A percentile compares a stretch with the other conserved stretches of the same genome.
Conservation (phyloP, 116 monocot species). For the Zostera marina region DNA sequence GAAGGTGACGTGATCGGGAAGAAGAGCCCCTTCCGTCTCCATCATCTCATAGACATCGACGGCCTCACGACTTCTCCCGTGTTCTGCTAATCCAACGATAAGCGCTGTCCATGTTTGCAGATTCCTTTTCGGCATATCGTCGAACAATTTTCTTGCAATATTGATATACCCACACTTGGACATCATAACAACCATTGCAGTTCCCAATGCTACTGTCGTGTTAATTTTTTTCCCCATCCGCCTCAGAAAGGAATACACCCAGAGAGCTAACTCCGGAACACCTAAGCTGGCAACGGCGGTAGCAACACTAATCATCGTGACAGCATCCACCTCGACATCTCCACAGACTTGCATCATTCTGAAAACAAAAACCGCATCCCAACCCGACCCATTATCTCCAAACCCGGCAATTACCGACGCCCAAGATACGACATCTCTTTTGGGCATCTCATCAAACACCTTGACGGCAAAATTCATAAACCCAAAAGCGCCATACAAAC, state of each 20-base stretch:
- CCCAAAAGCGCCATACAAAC: constrained; percentile 4
- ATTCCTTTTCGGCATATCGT: constrained; percentile 15
- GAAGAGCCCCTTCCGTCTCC: not conserved
- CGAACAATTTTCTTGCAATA: constrained; percentile 12
- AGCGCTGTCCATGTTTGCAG: constrained; percentile 9
- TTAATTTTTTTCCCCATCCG: not conserved
- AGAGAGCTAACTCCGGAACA: constrained; percentile 6
- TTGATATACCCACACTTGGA: constrained; percentile 9
- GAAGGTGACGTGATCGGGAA: constrained; percentile 12
- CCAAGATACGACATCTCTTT: constrained; percentile 11
- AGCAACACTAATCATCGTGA: constrained; percentile 6
- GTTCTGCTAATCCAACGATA: constrained; percentile 4
- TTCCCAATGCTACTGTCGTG: constrained; percentile 4
- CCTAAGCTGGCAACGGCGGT: not conserved
- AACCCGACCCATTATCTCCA: not conserved
- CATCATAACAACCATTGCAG: constrained; percentile 12
- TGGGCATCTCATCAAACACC: constrained; percentile 8
- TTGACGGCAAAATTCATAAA: not conserved
- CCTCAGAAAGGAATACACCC: constrained; percentile 8
- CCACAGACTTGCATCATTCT: constrained; percentile 4
- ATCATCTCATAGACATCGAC: constrained; percentile 3
- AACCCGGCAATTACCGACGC: constrained; percentile 6
- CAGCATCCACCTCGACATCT: constrained; percentile 1
- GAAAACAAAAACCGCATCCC: constrained; percentile 7
- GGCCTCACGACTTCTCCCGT: constrained; percentile 12